Evolutionary conservation across 345 rosid genomes (phyloP).

Genomic region (Murraya koenigii): DNA sequence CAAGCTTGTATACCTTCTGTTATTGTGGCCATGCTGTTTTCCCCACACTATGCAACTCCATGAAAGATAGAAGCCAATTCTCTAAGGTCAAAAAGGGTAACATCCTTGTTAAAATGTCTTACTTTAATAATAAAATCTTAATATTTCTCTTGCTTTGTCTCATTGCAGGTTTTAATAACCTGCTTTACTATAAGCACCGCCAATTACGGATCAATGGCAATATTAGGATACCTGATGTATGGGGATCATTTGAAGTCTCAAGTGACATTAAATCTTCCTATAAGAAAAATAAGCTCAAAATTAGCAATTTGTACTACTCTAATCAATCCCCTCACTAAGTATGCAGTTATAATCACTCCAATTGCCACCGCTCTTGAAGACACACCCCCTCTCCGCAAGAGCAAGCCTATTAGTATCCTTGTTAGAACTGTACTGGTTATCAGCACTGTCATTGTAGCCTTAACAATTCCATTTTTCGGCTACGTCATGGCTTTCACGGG

Average conservation of each 20-base stretch:
- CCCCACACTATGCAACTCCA: constrained; percentile 63
- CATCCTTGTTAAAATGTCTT: background rate
- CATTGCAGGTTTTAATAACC: constrained; percentile 47
- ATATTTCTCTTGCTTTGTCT: background rate
- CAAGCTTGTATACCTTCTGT: constrained; percentile 56
- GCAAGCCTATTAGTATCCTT: constrained; percentile 34
- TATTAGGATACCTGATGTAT: constrained; percentile 63
- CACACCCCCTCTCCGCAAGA: constrained; percentile 23
- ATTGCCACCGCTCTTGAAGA: constrained; percentile 55
- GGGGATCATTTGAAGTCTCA: constrained; percentile 58
- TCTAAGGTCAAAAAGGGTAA: constrained; percentile 37
- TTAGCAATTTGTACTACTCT: constrained; percentile 58
- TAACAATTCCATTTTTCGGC: constrained; percentile 58
- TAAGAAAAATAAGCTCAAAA: constrained; percentile 38
- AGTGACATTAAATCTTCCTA: constrained; percentile 64
- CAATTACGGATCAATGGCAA: constrained; percentile 55
- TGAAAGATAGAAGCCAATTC: constrained; percentile 65
- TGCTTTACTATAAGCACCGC: constrained; percentile 52
- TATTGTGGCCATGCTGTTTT: constrained; percentile 67
- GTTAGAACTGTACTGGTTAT: constrained; percentile 45
- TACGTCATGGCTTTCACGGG: constrained; percentile 67
- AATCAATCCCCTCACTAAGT: constrained; percentile 61
- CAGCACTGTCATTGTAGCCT: constrained; percentile 54
- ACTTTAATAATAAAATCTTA: background rate
- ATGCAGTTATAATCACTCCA: constrained; percentile 49